Percentiles rank a stretch among this genome's conserved stretches.
phyloP scores from a whole-genome alignment of 768 basidiomycete genomes.

The Astraeus odoratus region DNA sequence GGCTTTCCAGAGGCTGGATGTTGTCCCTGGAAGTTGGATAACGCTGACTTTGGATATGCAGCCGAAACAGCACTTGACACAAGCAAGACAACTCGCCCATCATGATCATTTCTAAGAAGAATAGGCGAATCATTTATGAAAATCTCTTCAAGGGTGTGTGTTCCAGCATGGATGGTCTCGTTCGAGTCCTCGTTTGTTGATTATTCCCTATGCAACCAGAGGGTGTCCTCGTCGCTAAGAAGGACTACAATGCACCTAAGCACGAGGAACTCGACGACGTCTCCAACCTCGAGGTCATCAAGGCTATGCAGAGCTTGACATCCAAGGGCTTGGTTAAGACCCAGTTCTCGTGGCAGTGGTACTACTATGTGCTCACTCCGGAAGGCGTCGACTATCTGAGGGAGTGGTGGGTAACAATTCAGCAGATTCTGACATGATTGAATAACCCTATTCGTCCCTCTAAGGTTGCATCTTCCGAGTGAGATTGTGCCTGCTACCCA shows the following conservation, averaged over 20 bases:
- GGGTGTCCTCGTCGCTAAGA: constrained; percentile 98
- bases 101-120: constrained; percentile 97
- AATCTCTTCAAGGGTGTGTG: constrained; percentile 98
- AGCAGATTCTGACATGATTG: not conserved
- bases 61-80: too few relatives aligned
- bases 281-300: constrained; percentile 65
- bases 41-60: not conserved
- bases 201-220: too few relatives aligned
- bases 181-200: too few relatives aligned
- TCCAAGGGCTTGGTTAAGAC: constrained; percentile 91
- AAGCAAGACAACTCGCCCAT: constrained; percentile 28
- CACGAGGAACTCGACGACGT: constrained; percentile 84
- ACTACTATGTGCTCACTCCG: constrained; percentile 95
- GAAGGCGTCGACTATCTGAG: constrained; percentile 97
- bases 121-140: constrained; percentile 96
- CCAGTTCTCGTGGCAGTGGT: constrained; percentile 99
- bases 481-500: constrained; percentile 98
- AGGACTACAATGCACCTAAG: constrained; percentile 96
- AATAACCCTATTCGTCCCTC: not conserved
- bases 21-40: not conserved
- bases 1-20: not conserved
- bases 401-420: constrained; percentile 50
- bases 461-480: constrained; percentile 84
- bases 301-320: constrained; percentile 63
- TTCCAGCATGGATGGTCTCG: too few relatives aligned